Evolutionary conservation across 768 basidiomycete genomes (phyloP).

Genomic region (Cubamyces sp.): DNA sequence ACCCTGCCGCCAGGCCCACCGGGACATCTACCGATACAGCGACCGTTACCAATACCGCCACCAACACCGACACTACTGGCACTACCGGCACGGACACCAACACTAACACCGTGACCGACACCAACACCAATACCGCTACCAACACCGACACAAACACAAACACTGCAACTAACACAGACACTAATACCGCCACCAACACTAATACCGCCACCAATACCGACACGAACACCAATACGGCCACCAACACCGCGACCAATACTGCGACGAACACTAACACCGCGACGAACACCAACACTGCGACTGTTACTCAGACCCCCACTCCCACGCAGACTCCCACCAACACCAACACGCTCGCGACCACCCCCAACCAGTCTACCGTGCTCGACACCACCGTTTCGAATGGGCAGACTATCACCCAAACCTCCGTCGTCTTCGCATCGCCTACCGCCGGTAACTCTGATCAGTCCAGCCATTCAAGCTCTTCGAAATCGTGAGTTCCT

Average conservation of each 20-base stretch:
- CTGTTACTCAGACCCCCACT: conserved; percentile 5
- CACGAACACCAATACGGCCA: not conserved
- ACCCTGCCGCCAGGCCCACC: conserved; percentile 5
- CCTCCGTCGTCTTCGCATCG: conserved; percentile 22
- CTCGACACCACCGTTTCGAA: conserved; percentile 18
- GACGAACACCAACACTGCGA: not conserved
- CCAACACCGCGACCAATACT: not conserved
- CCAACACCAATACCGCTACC: conserved; percentile 7
- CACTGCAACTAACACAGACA: not conserved
- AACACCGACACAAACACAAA: conserved; percentile 7
- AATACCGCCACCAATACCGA: not conserved
- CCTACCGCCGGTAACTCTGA: conserved; percentile 5
- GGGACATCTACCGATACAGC: conserved; percentile 3
- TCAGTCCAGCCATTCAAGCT: not conserved
- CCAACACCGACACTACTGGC: not conserved
- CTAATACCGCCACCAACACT: conserved; percentile 3
- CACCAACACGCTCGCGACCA: conserved; percentile 3
- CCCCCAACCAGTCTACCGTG: conserved; percentile 5
- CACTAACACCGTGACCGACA: not conserved
- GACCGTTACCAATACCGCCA: not conserved
- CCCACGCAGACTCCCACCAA: conserved; percentile 2
- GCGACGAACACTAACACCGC: not conserved
- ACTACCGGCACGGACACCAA: conserved; percentile 4
- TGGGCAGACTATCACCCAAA: conserved; percentile 20
- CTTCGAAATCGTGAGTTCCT: conserved; percentile 28